Conservation (phyloP, 768 basidiomycete genomes). For the Lentinula lateritia region DNA sequence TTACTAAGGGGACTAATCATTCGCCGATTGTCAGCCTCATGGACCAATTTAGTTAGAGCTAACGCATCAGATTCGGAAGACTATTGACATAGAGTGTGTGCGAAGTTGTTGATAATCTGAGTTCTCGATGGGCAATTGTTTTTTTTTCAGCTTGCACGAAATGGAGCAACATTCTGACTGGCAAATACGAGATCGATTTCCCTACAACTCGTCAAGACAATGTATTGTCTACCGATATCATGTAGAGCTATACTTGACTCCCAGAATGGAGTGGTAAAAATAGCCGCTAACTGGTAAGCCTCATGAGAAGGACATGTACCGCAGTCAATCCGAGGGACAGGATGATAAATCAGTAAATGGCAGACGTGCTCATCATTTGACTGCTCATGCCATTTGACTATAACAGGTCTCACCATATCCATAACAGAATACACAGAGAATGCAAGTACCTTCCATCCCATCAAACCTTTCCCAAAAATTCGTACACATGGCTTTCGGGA, state of each 20-base stretch:
- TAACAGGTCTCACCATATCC: not conserved
- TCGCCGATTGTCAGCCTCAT: not conserved
- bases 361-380: not conserved
- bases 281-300: too few relatives aligned
- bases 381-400: not conserved
- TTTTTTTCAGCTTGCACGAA: too few relatives aligned
- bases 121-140: not conserved
- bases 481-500: constrained; percentile 33
- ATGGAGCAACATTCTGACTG: too few relatives aligned
- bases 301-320: too few relatives aligned
- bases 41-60: not conserved
- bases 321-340: too few relatives aligned
- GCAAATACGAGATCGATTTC: too few relatives aligned
- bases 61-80: not conserved
- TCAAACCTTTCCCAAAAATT: constrained; percentile 38
- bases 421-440: not conserved
- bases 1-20: too few relatives aligned
- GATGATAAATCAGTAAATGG: too few relatives aligned
- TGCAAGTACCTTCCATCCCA: not conserved
- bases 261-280: too few relatives aligned
- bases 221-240: too few relatives aligned
- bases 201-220: too few relatives aligned
- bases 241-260: too few relatives aligned
- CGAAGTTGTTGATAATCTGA: not conserved
- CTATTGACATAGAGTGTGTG: not conserved